These are phyloP conservation scores for Schwanniomyces pseudopolymorphus DNA, from an alignment of 805 yeast species.

Conservation along the genomic window DNA sequence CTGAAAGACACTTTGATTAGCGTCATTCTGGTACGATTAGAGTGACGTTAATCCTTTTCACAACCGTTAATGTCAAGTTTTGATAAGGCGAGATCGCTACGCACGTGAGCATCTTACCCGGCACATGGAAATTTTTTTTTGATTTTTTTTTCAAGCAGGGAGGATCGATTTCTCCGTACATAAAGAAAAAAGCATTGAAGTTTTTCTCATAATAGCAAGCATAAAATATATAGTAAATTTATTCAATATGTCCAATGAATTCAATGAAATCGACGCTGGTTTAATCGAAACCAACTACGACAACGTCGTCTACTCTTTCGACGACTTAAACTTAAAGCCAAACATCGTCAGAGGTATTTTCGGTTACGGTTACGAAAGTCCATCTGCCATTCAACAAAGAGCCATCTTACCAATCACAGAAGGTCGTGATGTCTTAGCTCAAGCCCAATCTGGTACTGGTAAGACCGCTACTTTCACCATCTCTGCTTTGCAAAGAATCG, in stretches of 20 bases:
- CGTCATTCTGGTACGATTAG: not conserved
- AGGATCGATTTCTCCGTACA: not conserved
- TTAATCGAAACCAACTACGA: constrained; percentile 94
- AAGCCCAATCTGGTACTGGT: constrained; percentile 90
- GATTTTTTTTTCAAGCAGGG: constrained; percentile 1
- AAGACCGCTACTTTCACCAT: constrained; percentile 88
- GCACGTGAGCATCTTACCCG: constrained; percentile 1
- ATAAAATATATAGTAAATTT: not conserved
- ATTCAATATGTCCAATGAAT: constrained; percentile 53
- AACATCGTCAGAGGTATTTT: constrained; percentile 75
- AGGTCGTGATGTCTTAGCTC: constrained; percentile 74
- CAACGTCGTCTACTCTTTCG: constrained; percentile 73
- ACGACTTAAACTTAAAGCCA: constrained; percentile 72
- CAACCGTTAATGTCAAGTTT: not conserved
- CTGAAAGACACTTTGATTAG: constrained; percentile 27
- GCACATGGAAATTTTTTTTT: constrained; percentile 1
- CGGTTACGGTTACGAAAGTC: constrained; percentile 78
- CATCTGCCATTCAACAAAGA: constrained; percentile 79
- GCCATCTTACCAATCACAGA: constrained; percentile 77
- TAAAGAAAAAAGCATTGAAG: constrained; percentile 1
- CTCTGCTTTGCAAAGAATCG: constrained; percentile 70
- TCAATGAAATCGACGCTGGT: constrained; percentile 76
- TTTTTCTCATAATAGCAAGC: not conserved
- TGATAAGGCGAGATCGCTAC: not conserved
- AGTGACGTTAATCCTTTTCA: no score